phyloP scores from a whole-genome alignment of 163 green algal species.

The Chlamydomonas reinhardtii region DNA sequence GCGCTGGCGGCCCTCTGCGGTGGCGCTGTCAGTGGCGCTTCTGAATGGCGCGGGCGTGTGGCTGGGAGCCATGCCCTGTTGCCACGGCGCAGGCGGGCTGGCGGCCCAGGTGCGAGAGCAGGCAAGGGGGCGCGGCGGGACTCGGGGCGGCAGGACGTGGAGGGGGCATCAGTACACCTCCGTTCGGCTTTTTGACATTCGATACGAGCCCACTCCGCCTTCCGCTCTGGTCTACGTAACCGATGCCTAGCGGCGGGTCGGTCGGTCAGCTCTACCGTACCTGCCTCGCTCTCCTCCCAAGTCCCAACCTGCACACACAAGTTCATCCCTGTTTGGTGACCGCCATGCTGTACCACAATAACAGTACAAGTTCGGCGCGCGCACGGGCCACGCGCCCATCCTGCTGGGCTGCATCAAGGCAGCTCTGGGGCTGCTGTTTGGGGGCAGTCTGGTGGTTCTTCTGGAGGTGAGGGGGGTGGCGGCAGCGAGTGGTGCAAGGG shows the following conservation, averaged over 20 bases:
- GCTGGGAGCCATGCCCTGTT: slow-evolving; percentile 84
- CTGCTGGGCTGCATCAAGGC: slow-evolving; percentile 81
- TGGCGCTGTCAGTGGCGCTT: slow-evolving; percentile 74
- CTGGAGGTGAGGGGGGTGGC: slow-evolving; percentile 36
- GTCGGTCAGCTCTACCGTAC: too few species aligned
- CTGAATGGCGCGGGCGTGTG: slow-evolving; percentile 85
- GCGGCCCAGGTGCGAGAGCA: slow-evolving; percentile 69
- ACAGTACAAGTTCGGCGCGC: slow-evolving; percentile 82
- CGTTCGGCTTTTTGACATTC: too few species aligned
- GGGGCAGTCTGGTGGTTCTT: slow-evolving; percentile 71
- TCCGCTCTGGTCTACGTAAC: too few species aligned
- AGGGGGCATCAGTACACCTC: too few species aligned
- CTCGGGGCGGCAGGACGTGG: too few species aligned
- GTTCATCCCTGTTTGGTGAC: too few species aligned
- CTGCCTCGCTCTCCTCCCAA: too few species aligned
- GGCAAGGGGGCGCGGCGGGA: too few species aligned
- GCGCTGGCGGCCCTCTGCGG: slow-evolving; percentile 40
- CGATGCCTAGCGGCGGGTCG: too few species aligned
- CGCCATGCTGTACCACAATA: too few species aligned
- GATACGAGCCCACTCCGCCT: too few species aligned
- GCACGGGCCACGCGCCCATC: slow-evolving; percentile 72
- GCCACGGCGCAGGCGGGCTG: slow-evolving; percentile 84
- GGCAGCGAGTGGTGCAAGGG: background rate
- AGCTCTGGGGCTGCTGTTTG: slow-evolving; percentile 76
- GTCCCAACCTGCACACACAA: too few species aligned